These are phyloP conservation scores for Withania somnifera DNA, from an alignment of 305 asterid species.

Conservation along the genomic window DNA sequence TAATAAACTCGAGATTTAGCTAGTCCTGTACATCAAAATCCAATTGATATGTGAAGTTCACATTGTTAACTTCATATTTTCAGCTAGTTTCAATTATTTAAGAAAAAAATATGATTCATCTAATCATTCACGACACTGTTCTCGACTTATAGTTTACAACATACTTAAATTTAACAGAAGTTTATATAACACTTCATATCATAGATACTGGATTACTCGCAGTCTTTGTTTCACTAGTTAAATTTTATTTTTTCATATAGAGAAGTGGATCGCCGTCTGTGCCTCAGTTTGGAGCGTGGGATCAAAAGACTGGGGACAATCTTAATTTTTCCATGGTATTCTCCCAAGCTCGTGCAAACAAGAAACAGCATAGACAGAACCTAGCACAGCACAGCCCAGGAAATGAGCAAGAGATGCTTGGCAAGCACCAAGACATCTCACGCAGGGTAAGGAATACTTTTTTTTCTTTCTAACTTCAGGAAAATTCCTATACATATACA, in stretches of 20 bases:
- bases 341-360: constrained; percentile 40
- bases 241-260: background rate
- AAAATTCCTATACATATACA: background rate
- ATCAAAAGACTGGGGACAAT: constrained; percentile 17
- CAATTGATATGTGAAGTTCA: background rate
- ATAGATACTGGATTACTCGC: background rate
- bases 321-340: constrained; percentile 36
- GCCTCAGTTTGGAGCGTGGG: constrained; percentile 64
- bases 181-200: background rate
- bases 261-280: constrained; percentile 17
- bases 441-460: background rate
- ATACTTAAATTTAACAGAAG: background rate
- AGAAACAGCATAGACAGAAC: constrained; percentile 25
- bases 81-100: background rate
- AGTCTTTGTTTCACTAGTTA: background rate
- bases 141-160: background rate
- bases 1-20: background rate
- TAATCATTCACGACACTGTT: background rate
- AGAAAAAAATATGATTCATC: background rate
- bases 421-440: background rate
- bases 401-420: constrained; percentile 3
- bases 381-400: constrained; percentile 1
- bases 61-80: background rate
- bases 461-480: background rate
- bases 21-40: background rate